Base-by-base conservation (phyloP, 2,329 filamentous ascomycete genomes). In the Cladosporium halotolerans region DNA sequence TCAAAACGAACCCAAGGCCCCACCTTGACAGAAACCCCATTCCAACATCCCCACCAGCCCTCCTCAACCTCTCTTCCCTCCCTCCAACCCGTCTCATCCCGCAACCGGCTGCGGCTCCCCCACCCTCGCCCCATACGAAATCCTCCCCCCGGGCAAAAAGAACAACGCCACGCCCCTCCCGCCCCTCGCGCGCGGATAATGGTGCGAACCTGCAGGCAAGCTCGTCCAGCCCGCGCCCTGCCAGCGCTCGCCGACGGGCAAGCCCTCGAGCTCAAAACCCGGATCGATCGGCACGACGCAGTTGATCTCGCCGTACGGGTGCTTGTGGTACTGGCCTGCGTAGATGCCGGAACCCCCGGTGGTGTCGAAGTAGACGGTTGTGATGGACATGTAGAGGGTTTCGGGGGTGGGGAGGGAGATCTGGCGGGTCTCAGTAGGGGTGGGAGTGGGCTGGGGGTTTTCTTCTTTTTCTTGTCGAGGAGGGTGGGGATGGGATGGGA, bases 341-440 rank as follows among this genome's bases (percentile, higher is more conserved):
- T 75, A 79, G 32, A 52, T 14, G n/a, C 68, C 72, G 5, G 73
- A 71, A 32, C 73, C 54, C 9, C 10, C 10, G 4, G 34, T 13
- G 31, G 71, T 75, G n/a, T 79, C 71, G 73, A 82, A 80, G 61
- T 79, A 81, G 14, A 82, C 79, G 1, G 78, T 76, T 2, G 79
- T 82, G 61, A 82, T 79, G 59, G 73, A 77, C 63, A 80, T 77
- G 63, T 70, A 81, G 18, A 73, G 70, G 28, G 73, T 81, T 34
- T 72, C 68, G 8, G 70, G 65, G 2, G 65, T 70, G 1, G 79
- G 79, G 4, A 73, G 57, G 39, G 70, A 63, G 54, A 82, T 72
- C 55, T 74, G 47, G 74, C 10, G 63, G 6, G 28, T 8, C 6
- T 13, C n/a, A 18, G 8, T 23, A 4, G 28, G 13, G n/a, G 34